Evolutionary conservation across 2,329 filamentous ascomycete species (phyloP).

Genomic region (Uncinocarpus reesii): DNA sequence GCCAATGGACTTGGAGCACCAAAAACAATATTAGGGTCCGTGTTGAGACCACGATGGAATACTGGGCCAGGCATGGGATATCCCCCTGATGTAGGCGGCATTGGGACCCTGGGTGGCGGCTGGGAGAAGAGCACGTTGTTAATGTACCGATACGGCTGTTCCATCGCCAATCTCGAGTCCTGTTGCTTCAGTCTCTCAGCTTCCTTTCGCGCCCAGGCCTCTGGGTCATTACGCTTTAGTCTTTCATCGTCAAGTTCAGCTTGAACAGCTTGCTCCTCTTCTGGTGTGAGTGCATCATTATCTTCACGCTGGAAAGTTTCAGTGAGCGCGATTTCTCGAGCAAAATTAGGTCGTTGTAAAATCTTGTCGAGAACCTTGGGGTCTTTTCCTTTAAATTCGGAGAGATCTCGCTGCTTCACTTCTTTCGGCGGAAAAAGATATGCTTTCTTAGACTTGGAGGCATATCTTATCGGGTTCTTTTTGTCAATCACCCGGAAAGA

Average conservation of each 20-base stretch:
- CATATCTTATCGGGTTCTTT: slow-evolving; percentile 61
- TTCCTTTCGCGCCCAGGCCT: slow-evolving; percentile 24
- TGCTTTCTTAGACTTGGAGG: slow-evolving; percentile 44
- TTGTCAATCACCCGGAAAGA: slow-evolving; percentile 72
- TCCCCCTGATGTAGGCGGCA: too few relatives aligned
- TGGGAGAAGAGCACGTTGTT: slow-evolving; percentile 1
- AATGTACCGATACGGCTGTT: not conserved
- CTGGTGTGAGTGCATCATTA: slow-evolving; percentile 49
- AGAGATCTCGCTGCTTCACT: slow-evolving; percentile 44
- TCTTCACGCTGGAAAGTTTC: slow-evolving; percentile 66
- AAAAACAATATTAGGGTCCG: not conserved
- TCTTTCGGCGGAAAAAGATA: slow-evolving; percentile 52
- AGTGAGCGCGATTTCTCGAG: slow-evolving; percentile 49
- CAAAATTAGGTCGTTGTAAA: slow-evolving; percentile 22
- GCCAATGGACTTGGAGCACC: not conserved
- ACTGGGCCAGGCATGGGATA: not conserved
- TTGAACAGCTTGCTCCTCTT: slow-evolving; percentile 50
- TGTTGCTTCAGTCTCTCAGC: slow-evolving; percentile 12
- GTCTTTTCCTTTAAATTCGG: slow-evolving; percentile 49
- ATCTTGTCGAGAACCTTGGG: slow-evolving; percentile 49
- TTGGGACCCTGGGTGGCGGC: not conserved
- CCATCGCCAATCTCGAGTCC: slow-evolving; percentile 1
- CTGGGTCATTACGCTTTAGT: slow-evolving; percentile 31
- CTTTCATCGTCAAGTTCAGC: slow-evolving; percentile 34
- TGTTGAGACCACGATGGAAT: not conserved